Base-by-base conservation (phyloP, 768 basidiomycete species). In the Tubosaeta brunneosetosa region DNA sequence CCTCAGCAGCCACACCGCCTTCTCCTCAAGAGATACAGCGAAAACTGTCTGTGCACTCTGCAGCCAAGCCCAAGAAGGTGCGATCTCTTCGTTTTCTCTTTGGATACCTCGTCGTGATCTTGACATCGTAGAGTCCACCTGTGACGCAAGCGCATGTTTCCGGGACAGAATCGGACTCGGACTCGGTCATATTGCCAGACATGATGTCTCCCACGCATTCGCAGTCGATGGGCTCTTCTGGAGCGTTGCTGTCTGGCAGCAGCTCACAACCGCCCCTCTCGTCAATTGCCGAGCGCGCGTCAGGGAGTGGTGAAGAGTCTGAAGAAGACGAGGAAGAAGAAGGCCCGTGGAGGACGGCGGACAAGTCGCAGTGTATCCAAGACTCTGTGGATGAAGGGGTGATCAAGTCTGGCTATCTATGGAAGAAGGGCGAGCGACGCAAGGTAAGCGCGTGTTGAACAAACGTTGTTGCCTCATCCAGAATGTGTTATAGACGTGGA, bases 391-490 rank as follows among this genome's bases (percentile, higher is more conserved):
- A 84, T 52, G 86, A 86, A 63, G 81, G 77, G 44, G 84, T 90
- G 38, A 78, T 95, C 66, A 95, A 94, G 72, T 82, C 88, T 22
- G 97, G 95, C 1, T 98, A 97, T 74, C 74, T 98, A 47, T 89
- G 86, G 83, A 99, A 99, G 82, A 98, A 98, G 77, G 95, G 95
- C 60, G 92, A 97, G 71, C 81, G 93, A 52, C 77, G 97, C 70
- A 97, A 97, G 88, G 95, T 95, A 58, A 52, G 79, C 69, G 37
- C 8, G 8, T 40, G 46, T 57, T 19, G 27, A 29, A 33, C 19
- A 22, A 25, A 31, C 13, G 2, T 53, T 44, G 6, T 48, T 52
- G 25, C 37, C n/a, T 47, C 11, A 49, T 50, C 38, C 49, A 48
- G 44, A 52, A 31, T 47, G 48, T 50, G 38, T 29, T 17, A 41